These are phyloP conservation scores for Mycena leptocephala DNA, from an alignment of 768 basidiomycete genomes.

Conservation along the genomic window DNA sequence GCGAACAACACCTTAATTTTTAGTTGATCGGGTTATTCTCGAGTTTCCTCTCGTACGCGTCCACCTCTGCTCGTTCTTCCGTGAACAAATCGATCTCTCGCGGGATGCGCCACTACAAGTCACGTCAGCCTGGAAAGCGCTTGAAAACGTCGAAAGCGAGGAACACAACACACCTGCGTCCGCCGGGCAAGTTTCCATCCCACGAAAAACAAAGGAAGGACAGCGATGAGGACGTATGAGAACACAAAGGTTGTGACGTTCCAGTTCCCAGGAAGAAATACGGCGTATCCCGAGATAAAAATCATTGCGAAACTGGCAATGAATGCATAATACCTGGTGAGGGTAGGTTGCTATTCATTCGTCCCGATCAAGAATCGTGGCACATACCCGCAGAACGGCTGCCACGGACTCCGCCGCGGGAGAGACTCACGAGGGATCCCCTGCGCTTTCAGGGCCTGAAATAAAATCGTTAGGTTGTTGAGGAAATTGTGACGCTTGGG, in stretches of 20 bases:
- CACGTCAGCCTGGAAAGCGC: neutral
- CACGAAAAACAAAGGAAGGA: slow-evolving; percentile 60
- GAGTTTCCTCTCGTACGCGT: slow-evolving; percentile 56
- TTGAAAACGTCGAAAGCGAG: neutral
- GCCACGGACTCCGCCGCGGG: no score
- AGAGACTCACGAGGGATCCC: no score
- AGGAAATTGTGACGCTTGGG: neutral
- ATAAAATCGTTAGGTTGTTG: neutral
- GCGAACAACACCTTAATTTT: no score
- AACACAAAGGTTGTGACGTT: slow-evolving; percentile 63
- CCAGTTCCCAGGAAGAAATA: slow-evolving; percentile 68
- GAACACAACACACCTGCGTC: slow-evolving; percentile 53
- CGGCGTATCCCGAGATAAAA: slow-evolving; percentile 63
- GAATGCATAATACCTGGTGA: slow-evolving; percentile 59
- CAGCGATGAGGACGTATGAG: slow-evolving; percentile 62
- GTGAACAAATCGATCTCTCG: slow-evolving; percentile 62
- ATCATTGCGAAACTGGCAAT: slow-evolving; percentile 62
- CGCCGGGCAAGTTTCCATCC: slow-evolving; percentile 61
- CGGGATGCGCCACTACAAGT: slow-evolving; percentile 55
- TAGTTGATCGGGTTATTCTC: no score
- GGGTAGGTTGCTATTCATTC: no score
- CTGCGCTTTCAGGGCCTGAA: slow-evolving; percentile 61
- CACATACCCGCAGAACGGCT: slow-evolving; percentile 66
- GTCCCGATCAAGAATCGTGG: no score
- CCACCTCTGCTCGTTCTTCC: no score